Conservation (phyloP, 1,284 basidiomycete species). For the Cutaneotrichosporon cutaneum region DNA sequence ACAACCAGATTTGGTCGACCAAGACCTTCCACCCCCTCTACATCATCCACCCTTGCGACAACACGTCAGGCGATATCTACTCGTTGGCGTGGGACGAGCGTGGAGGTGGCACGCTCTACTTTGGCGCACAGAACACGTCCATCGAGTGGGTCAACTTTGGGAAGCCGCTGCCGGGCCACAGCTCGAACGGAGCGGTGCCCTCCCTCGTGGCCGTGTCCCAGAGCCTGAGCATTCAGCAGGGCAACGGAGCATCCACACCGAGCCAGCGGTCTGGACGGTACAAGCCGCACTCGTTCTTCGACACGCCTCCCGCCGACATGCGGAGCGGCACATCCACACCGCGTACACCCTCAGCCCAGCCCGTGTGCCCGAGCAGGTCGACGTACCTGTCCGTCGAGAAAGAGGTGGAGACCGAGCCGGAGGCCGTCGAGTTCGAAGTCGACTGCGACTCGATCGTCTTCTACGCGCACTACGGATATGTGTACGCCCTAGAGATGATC, state of each 20-base stretch:
- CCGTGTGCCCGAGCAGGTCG: not conserved
- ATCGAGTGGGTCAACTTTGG: slow-evolving; percentile 78
- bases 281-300: slow-evolving; percentile 48
- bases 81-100: slow-evolving; percentile 74
- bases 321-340: slow-evolving; percentile 35
- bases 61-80: slow-evolving; percentile 87
- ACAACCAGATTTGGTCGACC: slow-evolving; percentile 76
- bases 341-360: slow-evolving; percentile 20
- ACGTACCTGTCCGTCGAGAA: slow-evolving; percentile 2
- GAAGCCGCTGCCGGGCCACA: slow-evolving; percentile 11
- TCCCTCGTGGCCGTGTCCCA: slow-evolving; percentile 6
- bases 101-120: slow-evolving; percentile 68
- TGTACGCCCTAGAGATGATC: slow-evolving; percentile 75
- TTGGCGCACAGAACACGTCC: slow-evolving; percentile 84
- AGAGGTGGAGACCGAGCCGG: slow-evolving; percentile 1
- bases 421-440: slow-evolving; percentile 56
- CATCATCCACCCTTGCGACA: slow-evolving; percentile 76
- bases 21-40: slow-evolving; percentile 68
- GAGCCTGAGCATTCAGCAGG: slow-evolving; percentile 1
- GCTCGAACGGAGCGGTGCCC: not conserved
- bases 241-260: slow-evolving; percentile 14
- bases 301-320: slow-evolving; percentile 35
- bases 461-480: slow-evolving; percentile 90
- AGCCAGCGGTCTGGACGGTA: slow-evolving; percentile 46
- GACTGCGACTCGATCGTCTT: slow-evolving; percentile 69